A percentile compares a stretch with the other conserved stretches of the same genome.
These are phyloP conservation scores for Mycena venus DNA, from an alignment of 768 basidiomycete species.

Conservation along the genomic window DNA sequence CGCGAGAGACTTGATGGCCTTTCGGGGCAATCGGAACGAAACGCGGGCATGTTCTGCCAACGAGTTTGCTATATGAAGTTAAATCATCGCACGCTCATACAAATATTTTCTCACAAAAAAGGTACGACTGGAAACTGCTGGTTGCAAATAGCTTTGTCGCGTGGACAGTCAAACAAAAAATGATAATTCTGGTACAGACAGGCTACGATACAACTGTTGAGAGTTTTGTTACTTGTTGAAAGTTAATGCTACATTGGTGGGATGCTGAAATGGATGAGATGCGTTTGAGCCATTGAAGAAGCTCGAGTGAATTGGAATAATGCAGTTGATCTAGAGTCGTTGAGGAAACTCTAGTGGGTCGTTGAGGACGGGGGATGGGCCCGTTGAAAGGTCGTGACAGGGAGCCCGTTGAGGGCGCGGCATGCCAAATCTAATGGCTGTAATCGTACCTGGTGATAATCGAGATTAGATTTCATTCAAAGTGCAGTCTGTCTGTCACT, in stretches of 20 bases:
- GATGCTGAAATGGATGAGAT: slow-evolving; percentile 8
- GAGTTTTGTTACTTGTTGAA: slow-evolving; percentile 28
- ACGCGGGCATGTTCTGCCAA: no score
- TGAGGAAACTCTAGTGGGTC: slow-evolving; percentile 27
- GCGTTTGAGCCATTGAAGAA: neutral
- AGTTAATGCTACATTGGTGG: slow-evolving; percentile 18
- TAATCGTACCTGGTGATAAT: slow-evolving; percentile 66
- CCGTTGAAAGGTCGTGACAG: neutral
- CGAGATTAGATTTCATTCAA: neutral
- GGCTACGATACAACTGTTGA: slow-evolving; percentile 25
- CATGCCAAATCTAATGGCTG: slow-evolving; percentile 39
- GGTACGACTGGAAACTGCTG: no score
- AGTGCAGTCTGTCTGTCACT: slow-evolving; percentile 37
- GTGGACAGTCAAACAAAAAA: no score
- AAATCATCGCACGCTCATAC: no score
- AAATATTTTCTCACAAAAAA: no score
- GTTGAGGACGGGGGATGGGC: neutral
- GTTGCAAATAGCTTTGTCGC: no score
- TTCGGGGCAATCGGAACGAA: no score
- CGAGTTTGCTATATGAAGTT: no score
- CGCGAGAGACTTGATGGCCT: no score
- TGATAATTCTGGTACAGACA: no score
- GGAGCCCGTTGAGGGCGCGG: slow-evolving; percentile 2
- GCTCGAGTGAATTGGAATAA: neutral
- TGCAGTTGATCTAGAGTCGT: neutral